phyloP scores from a whole-genome alignment of 2,329 filamentous ascomycete genomes.

The Orbilia brochopaga region DNA sequence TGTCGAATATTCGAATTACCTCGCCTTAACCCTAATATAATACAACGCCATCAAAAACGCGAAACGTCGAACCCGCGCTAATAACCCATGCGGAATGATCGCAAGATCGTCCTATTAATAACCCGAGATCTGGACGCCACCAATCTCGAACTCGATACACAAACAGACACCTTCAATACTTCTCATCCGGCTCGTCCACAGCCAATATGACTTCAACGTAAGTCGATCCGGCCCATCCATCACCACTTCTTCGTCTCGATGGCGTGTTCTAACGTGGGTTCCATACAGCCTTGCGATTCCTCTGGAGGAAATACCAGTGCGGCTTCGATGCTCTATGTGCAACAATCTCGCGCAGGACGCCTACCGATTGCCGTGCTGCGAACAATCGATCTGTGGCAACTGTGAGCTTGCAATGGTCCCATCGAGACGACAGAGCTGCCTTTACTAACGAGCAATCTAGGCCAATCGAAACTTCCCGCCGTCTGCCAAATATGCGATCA shows the following conservation, averaged over 20 bases:
- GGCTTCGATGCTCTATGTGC: constrained; percentile 92
- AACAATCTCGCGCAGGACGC: constrained; percentile 89
- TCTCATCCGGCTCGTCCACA: background rate
- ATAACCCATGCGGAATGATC: constrained; percentile 32
- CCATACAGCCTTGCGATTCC: constrained; percentile 67
- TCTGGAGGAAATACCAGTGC: constrained; percentile 89
- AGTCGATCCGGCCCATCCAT: background rate
- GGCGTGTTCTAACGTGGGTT: constrained; percentile 57
- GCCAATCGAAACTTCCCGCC: constrained; percentile 75
- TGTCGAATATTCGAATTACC: constrained; percentile 27
- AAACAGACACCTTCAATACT: too few relatives aligned
- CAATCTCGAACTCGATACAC: constrained; percentile 2
- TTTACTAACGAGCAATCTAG: constrained; percentile 59
- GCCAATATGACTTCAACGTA: constrained; percentile 39
- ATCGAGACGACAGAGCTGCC: constrained; percentile 16
- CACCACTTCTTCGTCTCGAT: constrained; percentile 2
- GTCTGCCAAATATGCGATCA: constrained; percentile 94
- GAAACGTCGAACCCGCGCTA: constrained; percentile 33
- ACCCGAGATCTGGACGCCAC: constrained; percentile 1
- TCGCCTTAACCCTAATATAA: constrained; percentile 20
- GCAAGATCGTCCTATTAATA: constrained; percentile 6
- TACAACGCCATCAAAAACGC: constrained; percentile 12
- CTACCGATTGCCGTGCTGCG: constrained; percentile 90
- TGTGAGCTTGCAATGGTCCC: constrained; percentile 67
- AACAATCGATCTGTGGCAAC: constrained; percentile 87